phyloP scores from a whole-genome alignment of 306 rosid species.

The Vigna unguiculata region DNA sequence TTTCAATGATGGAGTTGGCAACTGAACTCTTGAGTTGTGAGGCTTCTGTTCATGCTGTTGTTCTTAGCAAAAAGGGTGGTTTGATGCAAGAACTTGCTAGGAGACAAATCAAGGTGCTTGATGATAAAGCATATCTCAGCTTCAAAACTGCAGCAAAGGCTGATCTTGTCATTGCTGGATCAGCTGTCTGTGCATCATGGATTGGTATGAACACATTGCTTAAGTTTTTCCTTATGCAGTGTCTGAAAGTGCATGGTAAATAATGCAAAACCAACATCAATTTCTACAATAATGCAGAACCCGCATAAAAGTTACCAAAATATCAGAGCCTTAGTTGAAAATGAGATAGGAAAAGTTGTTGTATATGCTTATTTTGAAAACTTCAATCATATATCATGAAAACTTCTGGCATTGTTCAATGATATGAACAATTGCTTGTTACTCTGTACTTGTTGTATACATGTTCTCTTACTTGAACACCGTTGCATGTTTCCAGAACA shows the following conservation, averaged over 20 bases:
- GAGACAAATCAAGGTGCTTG: slow-evolving; percentile 81
- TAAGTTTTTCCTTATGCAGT: neutral
- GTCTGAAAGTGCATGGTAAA: slow-evolving; percentile 8
- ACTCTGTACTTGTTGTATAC: neutral
- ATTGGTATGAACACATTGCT: slow-evolving; percentile 67
- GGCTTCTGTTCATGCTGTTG: slow-evolving; percentile 83
- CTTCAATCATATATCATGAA: neutral
- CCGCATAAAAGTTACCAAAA: neutral
- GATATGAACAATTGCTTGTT: neutral
- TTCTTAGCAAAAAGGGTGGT: slow-evolving; percentile 92
- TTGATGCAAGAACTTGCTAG: slow-evolving; percentile 86
- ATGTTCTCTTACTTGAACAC: slow-evolving; percentile 6
- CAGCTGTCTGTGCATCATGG: slow-evolving; percentile 95
- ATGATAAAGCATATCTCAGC: slow-evolving; percentile 77
- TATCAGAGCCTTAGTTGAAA: neutral
- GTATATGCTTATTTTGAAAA: neutral
- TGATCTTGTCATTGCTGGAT: slow-evolving; percentile 89
- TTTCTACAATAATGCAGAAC: neutral
- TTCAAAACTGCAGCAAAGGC: slow-evolving; percentile 76
- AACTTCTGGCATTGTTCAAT: neutral
- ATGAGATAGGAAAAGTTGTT: neutral
- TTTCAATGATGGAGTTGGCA: slow-evolving; percentile 93
- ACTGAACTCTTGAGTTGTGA: slow-evolving; percentile 93
- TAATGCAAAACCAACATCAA: neutral
- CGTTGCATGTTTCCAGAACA: slow-evolving; percentile 59